Evolutionary conservation across 2,329 filamentous ascomycete genomes (phyloP).

Genomic region (Bipolaris bicolor): DNA sequence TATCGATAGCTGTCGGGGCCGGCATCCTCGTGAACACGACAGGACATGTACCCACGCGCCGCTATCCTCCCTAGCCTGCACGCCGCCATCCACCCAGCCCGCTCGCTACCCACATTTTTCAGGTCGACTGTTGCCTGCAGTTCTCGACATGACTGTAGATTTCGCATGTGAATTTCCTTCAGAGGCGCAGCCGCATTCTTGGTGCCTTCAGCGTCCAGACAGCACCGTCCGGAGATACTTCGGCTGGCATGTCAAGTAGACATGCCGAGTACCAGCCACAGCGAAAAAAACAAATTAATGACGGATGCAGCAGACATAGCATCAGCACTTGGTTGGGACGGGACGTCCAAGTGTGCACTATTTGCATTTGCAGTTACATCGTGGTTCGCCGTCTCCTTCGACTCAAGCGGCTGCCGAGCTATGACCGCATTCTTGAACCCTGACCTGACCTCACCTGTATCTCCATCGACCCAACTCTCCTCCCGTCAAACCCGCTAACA

Average conservation of each 20-base stretch:
- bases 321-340: not conserved
- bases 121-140: not conserved
- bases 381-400: slow-evolving; percentile 2
- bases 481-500: not conserved
- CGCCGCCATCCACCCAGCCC: not conserved
- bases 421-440: slow-evolving; percentile 26
- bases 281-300: not conserved
- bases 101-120: slow-evolving; percentile 1
- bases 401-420: slow-evolving; percentile 19
- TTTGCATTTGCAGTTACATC: not conserved
- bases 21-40: slow-evolving; percentile 13
- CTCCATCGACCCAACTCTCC: slow-evolving; percentile 11
- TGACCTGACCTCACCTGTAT: slow-evolving; percentile 12
- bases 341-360: not conserved
- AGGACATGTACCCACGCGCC: slow-evolving; percentile 10
- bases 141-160: not conserved
- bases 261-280: not conserved
- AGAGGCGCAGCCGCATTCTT: not conserved
- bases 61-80: slow-evolving; percentile 5
- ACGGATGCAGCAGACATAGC: not conserved
- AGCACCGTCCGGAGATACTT: not conserved
- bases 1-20: slow-evolving; percentile 24
- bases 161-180: not conserved
- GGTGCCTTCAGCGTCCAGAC: not conserved
- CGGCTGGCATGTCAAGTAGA: not conserved